Evolutionary conservation across 306 rosid genomes (phyloP), one percentile per base, ranked within the genome.

Genomic region (Vigna mungo): DNA sequence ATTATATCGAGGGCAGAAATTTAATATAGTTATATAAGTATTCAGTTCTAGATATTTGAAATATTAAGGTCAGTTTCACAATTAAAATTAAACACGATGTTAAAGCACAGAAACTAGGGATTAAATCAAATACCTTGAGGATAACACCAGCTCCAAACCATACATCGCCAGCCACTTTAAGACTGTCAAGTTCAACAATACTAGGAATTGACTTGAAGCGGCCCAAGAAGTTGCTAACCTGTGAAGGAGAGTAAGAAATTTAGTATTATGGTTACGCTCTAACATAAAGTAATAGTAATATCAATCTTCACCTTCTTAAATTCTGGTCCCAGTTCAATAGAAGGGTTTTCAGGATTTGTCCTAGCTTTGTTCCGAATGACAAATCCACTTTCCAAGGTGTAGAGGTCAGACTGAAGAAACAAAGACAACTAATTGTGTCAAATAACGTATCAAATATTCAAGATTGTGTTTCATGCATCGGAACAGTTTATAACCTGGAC

Each of bases 151-250:
- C 77, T 44, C 97, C 97, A n/a, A 95, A 95, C 91, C 88, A 95
- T 44, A 92, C 97, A 87, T 95, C 96, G 6, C 97, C 99, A n/a
- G 64, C 66, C 76, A 95, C 97, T 88, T 92, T 92, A 43, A 95
- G 91, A 83, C 87, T 87, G 72, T 89, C 97, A n/a, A 92, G 97
- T 68, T 87, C 93, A 69, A 89, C 85, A 51, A 95, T 92, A 68
- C 99, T 95, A 39, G 99, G 99, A 58, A 95, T 95, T 46, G 99
- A 90, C 85, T 92, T 89, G 86, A 95, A 92, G 39, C 97, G 90
- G 61, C 76, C 80, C 91, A 95, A 84, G 93, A 90, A 95, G 86
- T 79, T 78, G 70, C 86, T 81, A 82, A 95, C 99, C 99, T 95
- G 69, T 52, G 47, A 74, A 66, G 59, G 54, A 51, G 68, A 74